Conservation (phyloP, 2,329 filamentous ascomycete species). For the Diaporthe citriasiana region DNA sequence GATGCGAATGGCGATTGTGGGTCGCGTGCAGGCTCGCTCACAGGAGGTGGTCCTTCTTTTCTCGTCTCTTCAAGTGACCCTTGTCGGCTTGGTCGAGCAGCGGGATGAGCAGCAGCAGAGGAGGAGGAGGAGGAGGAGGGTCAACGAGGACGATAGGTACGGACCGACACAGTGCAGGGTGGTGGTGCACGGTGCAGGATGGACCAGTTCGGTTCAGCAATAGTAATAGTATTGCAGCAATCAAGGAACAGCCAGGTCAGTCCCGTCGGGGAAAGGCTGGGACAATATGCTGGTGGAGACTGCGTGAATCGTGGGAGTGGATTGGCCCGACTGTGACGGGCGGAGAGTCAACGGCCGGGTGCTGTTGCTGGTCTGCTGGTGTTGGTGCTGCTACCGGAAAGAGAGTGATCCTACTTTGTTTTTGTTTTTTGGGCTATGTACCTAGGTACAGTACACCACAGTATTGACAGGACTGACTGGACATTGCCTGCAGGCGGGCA, state of each 20-base stretch:
- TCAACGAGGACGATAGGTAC: slow-evolving; percentile 8
- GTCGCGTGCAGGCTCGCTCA: not conserved
- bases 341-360: slow-evolving; percentile 15
- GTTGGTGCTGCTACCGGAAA: slow-evolving; percentile 13
- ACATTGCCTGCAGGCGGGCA: slow-evolving; percentile 4
- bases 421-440: not conserved
- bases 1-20: not conserved
- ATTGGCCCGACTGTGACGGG: slow-evolving; percentile 22
- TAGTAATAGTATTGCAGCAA: slow-evolving; percentile 30
- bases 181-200: too few relatives aligned
- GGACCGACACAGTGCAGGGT: slow-evolving; percentile 8
- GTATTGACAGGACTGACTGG: not conserved
- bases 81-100: slow-evolving; percentile 12
- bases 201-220: slow-evolving; percentile 28
- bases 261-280: slow-evolving; percentile 32
- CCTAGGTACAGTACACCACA: not conserved
- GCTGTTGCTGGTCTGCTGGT: not conserved
- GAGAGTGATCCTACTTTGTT: not conserved
- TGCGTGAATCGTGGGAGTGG: slow-evolving; percentile 32
- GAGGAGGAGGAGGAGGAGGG: slow-evolving; percentile 17
- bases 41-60: not conserved
- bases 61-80: not conserved
- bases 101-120: not conserved
- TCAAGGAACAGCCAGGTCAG: slow-evolving; percentile 32
- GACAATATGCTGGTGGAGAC: slow-evolving; percentile 29